Conservation (phyloP, 768 basidiomycete species). For the Porphyrellus cyaneotinctus region DNA sequence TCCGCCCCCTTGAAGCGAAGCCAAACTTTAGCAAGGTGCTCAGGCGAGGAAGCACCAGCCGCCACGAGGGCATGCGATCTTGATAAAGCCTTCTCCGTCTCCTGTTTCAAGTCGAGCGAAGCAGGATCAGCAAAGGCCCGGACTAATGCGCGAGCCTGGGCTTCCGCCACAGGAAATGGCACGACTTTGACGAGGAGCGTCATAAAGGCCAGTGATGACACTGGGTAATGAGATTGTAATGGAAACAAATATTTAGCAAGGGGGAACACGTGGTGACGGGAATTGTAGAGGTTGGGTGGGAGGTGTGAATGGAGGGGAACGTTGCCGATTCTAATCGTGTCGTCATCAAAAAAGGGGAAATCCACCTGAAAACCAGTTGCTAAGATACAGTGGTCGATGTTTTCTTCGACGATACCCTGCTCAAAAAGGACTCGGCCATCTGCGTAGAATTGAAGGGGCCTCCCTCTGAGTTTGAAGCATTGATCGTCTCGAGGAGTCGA, state of each 20-base stretch:
- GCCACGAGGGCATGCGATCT: conserved; percentile 43
- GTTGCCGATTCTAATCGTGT: conserved; percentile 33
- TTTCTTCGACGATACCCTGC: conserved; percentile 51
- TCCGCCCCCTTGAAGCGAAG: conserved; percentile 45
- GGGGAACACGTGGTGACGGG: conserved; percentile 64
- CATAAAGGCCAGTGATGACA: conserved; percentile 58
- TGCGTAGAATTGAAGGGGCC: conserved; percentile 38
- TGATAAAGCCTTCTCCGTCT: conserved; percentile 45
- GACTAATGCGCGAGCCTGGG: conserved; percentile 64
- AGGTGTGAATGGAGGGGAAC: conserved; percentile 48
- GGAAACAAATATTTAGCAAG: conserved; percentile 71
- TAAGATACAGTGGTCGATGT: conserved; percentile 60
- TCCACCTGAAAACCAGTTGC: conserved; percentile 72
- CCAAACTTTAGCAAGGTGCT: conserved; percentile 52
- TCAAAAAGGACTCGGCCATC: conserved; percentile 52
- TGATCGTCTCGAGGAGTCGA: conserved; percentile 31
- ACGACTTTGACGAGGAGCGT: conserved; percentile 55
- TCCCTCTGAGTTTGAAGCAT: conserved; percentile 39
- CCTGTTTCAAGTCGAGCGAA: conserved; percentile 45
- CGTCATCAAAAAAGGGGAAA: conserved; percentile 55
- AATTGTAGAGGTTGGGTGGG: conserved; percentile 54
- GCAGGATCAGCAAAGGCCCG: conserved; percentile 51
- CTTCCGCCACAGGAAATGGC: conserved; percentile 77
- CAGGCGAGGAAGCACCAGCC: conserved; percentile 32
- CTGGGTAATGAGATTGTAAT: conserved; percentile 42